These are phyloP conservation scores for Paramyrothecium sp. DNA, from an alignment of 2,329 filamentous ascomycete genomes.

Conservation along the genomic window DNA sequence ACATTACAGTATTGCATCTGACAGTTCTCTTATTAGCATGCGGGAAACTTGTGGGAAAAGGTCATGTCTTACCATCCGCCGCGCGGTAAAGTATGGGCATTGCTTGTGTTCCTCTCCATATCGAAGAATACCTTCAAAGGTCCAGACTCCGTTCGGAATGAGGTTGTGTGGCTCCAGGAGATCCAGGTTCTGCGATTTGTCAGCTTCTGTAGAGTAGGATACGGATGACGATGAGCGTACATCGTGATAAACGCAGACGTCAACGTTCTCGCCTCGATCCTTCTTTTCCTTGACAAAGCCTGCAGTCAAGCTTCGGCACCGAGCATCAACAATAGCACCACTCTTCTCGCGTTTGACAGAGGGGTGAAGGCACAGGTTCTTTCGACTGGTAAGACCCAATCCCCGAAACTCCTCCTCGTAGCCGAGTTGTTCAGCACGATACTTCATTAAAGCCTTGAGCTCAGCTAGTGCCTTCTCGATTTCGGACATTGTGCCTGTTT, in stretches of 20 bases:
- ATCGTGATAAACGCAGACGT: constrained; percentile 94
- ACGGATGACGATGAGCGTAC: constrained; percentile 39
- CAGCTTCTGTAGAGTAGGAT: constrained; percentile 2
- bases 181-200: constrained; percentile 71
- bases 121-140: constrained; percentile 80
- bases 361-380: constrained; percentile 94
- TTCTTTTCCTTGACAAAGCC: constrained; percentile 98
- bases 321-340: constrained; percentile 88
- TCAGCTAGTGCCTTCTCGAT: constrained; percentile 97
- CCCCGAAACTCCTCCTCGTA: constrained; percentile 90
- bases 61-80: constrained; percentile 71
- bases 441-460: constrained; percentile 91
- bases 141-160: constrained; percentile 93
- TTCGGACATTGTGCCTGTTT: constrained; percentile 87
- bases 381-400: constrained; percentile 89
- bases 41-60: neutral
- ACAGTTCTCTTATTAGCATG: constrained; percentile 5
- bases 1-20: constrained; percentile 99
- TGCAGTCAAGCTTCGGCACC: constrained; percentile 91
- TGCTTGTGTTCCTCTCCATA: constrained; percentile 97
- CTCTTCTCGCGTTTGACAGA: constrained; percentile 97
- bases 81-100: constrained; percentile 94
- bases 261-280: constrained; percentile 89
- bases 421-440: constrained; percentile 85
- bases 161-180: constrained; percentile 92